Evolutionary conservation across 106 monocot genomes (phyloP), one percentile per base, ranked within the genome.

Genomic region (Chionographis japonica): DNA sequence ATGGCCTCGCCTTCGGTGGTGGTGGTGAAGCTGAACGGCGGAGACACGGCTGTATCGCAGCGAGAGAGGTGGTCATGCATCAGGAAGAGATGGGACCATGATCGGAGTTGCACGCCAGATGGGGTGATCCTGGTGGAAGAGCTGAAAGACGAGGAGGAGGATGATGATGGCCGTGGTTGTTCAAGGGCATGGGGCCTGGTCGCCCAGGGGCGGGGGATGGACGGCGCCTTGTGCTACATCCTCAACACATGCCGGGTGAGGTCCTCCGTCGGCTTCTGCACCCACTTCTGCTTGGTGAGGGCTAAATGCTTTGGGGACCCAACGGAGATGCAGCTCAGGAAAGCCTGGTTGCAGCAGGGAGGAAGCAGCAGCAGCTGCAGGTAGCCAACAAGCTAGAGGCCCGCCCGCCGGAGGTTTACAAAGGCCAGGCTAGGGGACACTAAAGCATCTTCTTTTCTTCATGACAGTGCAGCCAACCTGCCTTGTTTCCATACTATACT

Each of bases 111-210:
- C 0, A 54, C 53, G 6, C 90, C 90, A 1, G 94, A 94, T 52
- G 94, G 86, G 40, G 54, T 94, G 40, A 83, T 94, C 37, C 82
- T 94, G 10, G 87, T 94, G 20, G 77, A 94, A 66, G 80, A 80
- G 52, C 67, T 92, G 60, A 66, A 38, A 18, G 68, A 35, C 3
- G 62, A 52, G 36, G 73, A 64, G 6, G 61, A 56, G 18, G 8
- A 13, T 3, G 63, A 72, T 6, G 64, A 39, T 12, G 11, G 4
- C 8, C 12, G 37, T 12, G 56, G 27, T 50, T 40, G 12, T 18
- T 37, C 15, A 13, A 52, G 38, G 56, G 56, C 56, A 10, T 68
- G 54, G 68, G 68, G 68, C 5, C 51, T 66, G 16, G 52, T 66
- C 0, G 66, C 52, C 15, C 66, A 66, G 35, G 66, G 66, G 13